Percentiles rank a stretch among this genome's conserved stretches.
phyloP scores from a whole-genome alignment of 495 filamentous ascomycete genomes.

The Tirmania nivea region DNA sequence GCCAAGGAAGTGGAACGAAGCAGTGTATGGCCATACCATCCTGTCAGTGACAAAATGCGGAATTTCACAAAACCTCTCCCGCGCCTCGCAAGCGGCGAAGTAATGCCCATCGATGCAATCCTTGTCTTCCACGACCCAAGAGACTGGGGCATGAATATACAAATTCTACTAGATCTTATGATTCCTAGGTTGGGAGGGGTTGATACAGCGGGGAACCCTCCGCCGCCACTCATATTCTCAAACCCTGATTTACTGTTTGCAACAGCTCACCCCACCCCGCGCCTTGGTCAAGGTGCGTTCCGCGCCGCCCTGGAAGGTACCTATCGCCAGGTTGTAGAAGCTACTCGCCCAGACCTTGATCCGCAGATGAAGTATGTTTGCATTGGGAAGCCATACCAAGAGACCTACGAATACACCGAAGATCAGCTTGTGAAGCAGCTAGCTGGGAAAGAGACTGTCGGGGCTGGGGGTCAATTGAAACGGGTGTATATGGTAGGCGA shows the following conservation, averaged over 20 bases:
- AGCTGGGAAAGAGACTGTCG: constrained; percentile 18
- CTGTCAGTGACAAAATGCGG: constrained; percentile 38
- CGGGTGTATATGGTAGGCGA: constrained; percentile 95
- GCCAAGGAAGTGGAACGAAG: constrained; percentile 26
- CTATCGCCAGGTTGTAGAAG: constrained; percentile 52
- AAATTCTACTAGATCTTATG: constrained; percentile 60
- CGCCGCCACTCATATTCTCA: constrained; percentile 48
- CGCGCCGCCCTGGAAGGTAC: constrained; percentile 56
- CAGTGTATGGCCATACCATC: constrained; percentile 56
- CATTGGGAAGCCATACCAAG: constrained; percentile 64
- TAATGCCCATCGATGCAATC: constrained; percentile 57
- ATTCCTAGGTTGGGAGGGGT: constrained; percentile 34
- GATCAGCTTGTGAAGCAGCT: constrained; percentile 31
- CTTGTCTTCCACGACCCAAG: constrained; percentile 81
- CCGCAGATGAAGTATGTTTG: constrained; percentile 40
- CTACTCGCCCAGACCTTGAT: constrained; percentile 22
- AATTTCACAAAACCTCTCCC: constrained; percentile 40
- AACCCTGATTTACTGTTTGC: constrained; percentile 87
- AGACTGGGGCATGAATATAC: constrained; percentile 61
- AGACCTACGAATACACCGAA: constrained; percentile 74
- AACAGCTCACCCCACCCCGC: constrained; percentile 57
- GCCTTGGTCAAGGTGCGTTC: constrained; percentile 86
- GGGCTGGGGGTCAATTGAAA: constrained; percentile 24
- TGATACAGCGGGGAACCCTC: constrained; percentile 24
- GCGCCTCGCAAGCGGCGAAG: constrained; percentile 18